These are phyloP conservation scores for Plasmodiophora brassicae DNA, from an alignment of 208 protist genomes.

Conservation along the genomic window DNA sequence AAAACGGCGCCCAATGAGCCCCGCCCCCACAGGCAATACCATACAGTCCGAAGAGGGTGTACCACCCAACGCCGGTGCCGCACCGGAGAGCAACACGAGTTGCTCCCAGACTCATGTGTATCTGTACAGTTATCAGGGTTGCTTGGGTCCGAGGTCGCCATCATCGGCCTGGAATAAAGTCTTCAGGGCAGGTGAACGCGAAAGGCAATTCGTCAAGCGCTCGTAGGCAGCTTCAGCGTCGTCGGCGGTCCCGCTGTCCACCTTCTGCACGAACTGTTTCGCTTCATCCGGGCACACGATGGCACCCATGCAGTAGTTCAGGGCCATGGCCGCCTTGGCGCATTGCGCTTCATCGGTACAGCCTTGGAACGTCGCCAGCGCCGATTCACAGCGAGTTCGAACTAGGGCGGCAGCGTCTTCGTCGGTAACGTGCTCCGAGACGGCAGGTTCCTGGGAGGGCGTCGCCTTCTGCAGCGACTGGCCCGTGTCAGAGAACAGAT, in stretches of 20 bases:
- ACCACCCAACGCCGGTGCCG: no score
- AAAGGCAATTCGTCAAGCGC: neutral
- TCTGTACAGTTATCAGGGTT: no score
- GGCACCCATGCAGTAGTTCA: constrained; percentile 27
- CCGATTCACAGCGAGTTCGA: constrained; percentile 10
- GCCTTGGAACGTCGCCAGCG: neutral
- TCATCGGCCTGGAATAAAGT: neutral
- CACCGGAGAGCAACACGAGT: no score
- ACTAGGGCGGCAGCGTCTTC: neutral
- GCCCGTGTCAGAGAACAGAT: constrained; percentile 14
- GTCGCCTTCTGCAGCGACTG: no score
- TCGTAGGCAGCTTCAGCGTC: neutral
- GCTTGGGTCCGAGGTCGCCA: no score
- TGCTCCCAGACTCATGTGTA: no score
- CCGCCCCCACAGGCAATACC: no score
- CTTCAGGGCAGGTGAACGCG: neutral
- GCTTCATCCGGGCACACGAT: neutral
- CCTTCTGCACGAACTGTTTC: neutral
- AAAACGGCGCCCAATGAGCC: no score
- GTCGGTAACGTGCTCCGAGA: neutral
- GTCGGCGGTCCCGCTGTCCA: neutral
- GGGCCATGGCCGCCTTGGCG: neutral
- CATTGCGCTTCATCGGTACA: neutral
- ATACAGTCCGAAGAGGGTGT: no score
- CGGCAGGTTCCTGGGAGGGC: no score